Conservation (phyloP, 495 filamentous ascomycete species). For the Aspergillus funiculosus region DNA sequence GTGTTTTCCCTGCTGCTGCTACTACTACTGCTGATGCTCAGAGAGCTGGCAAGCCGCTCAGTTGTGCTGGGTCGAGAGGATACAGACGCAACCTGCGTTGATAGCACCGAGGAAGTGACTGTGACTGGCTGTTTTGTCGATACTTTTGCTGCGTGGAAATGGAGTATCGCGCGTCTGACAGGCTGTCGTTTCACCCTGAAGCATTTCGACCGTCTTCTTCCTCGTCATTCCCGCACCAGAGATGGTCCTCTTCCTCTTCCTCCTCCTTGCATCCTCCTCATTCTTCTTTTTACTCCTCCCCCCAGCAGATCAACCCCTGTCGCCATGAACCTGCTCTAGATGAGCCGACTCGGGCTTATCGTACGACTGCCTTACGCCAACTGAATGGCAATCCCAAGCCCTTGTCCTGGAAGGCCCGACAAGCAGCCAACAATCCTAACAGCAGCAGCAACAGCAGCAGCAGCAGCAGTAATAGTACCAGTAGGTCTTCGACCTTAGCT, state of each 20-base stretch:
- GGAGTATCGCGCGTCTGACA: constrained; percentile 28
- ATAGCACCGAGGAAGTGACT: background rate
- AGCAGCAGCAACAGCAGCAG: background rate
- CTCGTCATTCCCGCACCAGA: constrained; percentile 28
- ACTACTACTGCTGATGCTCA: too few relatives aligned
- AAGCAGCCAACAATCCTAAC: constrained; percentile 5
- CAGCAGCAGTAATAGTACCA: constrained; percentile 9
- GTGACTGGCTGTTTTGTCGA: constrained; percentile 7
- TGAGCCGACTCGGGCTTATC: constrained; percentile 27
- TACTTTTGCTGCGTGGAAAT: constrained; percentile 17
- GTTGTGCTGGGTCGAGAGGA: too few relatives aligned
- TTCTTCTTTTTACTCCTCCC: constrained; percentile 19
- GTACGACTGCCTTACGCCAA: constrained; percentile 29
- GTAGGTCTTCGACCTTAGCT: constrained; percentile 23
- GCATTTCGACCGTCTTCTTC: constrained; percentile 25
- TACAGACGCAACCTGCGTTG: constrained; percentile 5
- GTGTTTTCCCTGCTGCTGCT: constrained; percentile 17
- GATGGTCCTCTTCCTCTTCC: too few relatives aligned
- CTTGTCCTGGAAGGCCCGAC: constrained; percentile 21
- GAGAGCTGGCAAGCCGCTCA: too few relatives aligned
- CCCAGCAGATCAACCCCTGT: constrained; percentile 20
- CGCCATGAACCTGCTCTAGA: constrained; percentile 25
- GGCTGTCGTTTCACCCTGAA: constrained; percentile 25
- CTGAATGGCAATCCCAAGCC: constrained; percentile 23
- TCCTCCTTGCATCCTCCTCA: constrained; percentile 20